Conservation (phyloP, 2,329 filamentous ascomycete genomes). For the Periconia macrospinosa region DNA sequence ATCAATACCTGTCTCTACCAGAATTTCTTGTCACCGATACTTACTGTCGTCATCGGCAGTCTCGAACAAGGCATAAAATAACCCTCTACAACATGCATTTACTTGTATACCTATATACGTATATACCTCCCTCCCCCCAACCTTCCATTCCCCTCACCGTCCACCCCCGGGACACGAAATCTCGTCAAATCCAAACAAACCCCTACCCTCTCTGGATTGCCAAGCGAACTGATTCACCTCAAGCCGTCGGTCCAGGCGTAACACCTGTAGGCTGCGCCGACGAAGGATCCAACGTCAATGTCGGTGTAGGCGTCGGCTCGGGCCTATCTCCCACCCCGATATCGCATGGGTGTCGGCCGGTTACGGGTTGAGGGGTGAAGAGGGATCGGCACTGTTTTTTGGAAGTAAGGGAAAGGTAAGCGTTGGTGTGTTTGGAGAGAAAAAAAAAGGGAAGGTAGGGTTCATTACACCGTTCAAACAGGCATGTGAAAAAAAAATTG, state of each 20-base stretch:
- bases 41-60: too few relatives aligned
- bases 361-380: constrained; percentile 24
- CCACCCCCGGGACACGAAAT: not conserved
- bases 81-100: not conserved
- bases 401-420: not conserved
- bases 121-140: not conserved
- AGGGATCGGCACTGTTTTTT: constrained; percentile 23
- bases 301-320: constrained; percentile 1
- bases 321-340: constrained; percentile 6
- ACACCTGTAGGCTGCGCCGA: not conserved
- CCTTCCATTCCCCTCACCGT: not conserved
- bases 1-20: too few relatives aligned
- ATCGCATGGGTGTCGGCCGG: constrained; percentile 32
- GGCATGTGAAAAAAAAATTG: too few relatives aligned
- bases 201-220: not conserved
- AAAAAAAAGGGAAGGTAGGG: too few relatives aligned
- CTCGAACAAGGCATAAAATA: too few relatives aligned
- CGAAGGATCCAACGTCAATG: not conserved
- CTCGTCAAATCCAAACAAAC: not conserved
- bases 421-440: too few relatives aligned
- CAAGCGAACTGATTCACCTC: not conserved
- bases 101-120: not conserved
- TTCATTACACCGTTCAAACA: too few relatives aligned
- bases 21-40: too few relatives aligned
- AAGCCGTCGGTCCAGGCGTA: not conserved